Evolutionary conservation across 371 early-diverging fungal species (phyloP).

Genomic region (Rhizopus delemar): DNA sequence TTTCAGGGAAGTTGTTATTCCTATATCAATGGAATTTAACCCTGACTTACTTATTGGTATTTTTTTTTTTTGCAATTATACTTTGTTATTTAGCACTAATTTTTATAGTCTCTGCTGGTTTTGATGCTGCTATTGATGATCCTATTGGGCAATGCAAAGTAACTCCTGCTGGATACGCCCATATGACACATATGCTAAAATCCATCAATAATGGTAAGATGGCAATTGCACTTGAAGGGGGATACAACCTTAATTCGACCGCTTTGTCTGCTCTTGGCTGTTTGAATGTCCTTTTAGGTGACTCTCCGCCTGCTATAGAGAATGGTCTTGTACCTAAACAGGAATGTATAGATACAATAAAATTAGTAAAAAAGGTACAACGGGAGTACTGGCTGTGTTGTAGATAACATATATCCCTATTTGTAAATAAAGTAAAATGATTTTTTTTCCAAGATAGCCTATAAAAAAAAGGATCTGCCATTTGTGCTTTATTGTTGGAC

Average conservation of each 20-base stretch:
- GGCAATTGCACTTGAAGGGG: constrained; percentile 81
- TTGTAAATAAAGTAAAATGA: background rate
- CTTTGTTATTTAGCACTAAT: background rate
- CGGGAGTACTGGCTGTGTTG: constrained; percentile 54
- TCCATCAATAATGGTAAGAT: constrained; percentile 71
- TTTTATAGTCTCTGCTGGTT: constrained; percentile 78
- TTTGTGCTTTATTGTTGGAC: too few relatives aligned
- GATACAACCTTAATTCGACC: constrained; percentile 78
- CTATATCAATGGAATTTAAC: constrained; percentile 78
- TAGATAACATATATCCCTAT: background rate
- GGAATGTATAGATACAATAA: constrained; percentile 50
- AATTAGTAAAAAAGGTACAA: constrained; percentile 51
- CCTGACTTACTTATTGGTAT: constrained; percentile 83
- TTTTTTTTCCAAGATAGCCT: too few relatives aligned
- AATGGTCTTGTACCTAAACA: constrained; percentile 35
- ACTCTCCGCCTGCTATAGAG: constrained; percentile 47
- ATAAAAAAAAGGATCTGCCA: too few relatives aligned
- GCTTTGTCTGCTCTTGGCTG: constrained; percentile 78
- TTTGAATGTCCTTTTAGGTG: constrained; percentile 70
- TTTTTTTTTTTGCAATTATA: background rate
- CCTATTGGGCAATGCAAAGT: constrained; percentile 84
- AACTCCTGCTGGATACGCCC: constrained; percentile 81
- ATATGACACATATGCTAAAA: constrained; percentile 83
- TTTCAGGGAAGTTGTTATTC: constrained; percentile 77
- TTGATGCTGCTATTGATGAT: constrained; percentile 88